Evolutionary conservation across 768 basidiomycete genomes (phyloP), one percentile per base, ranked within the genome.

Genomic region (Saitozyma sp.): DNA sequence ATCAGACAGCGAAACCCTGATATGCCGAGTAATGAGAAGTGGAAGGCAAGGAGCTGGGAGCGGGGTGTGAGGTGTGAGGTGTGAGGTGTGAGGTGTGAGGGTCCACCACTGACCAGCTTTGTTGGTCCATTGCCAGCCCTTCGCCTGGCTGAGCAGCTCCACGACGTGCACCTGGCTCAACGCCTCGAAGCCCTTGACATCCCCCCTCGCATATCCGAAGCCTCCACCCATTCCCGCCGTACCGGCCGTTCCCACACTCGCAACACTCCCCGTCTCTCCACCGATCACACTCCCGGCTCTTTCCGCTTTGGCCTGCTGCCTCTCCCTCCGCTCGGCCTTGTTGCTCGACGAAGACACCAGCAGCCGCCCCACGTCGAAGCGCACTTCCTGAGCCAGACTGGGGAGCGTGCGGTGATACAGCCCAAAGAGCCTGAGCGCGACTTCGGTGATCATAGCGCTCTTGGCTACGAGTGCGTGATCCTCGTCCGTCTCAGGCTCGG

Each of bases 331-430:
- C 39, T 71, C 77, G n/a, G 58, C 68, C 9, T 49, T 70, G 76
- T 51, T 77, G 65, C 65, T 88, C 81, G 59, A 82, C 81, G 59
- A 82, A 8, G 76, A 76, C 0, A 78, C 82, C 38, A 93, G 78
- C 19, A 94, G 73, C 76, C 91, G 91, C 2, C 91, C 91, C 43
- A 89, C 86, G 76, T 97, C 94, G 69, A 94, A 97, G 54, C 87
- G 83, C 37, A 86, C 86, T 75, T 93, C 92, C 0, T 86, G 85
- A 4, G 90, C 88, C 1, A 91, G 79, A 0, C 84, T 81, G 0
- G 92, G 90, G 38, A 94, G 78, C 62, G 86, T 87, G 20, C 83
- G 83, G 68, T 95, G 90, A 75, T 96, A 98, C 54, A 94, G 82
- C 85, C 88, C 89, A 63, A 96, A 80, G 48, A 98, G 78, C 37